Evolutionary conservation across 148 eudicot genomes (phyloP).

Genomic region (Nyssa sinensis): DNA sequence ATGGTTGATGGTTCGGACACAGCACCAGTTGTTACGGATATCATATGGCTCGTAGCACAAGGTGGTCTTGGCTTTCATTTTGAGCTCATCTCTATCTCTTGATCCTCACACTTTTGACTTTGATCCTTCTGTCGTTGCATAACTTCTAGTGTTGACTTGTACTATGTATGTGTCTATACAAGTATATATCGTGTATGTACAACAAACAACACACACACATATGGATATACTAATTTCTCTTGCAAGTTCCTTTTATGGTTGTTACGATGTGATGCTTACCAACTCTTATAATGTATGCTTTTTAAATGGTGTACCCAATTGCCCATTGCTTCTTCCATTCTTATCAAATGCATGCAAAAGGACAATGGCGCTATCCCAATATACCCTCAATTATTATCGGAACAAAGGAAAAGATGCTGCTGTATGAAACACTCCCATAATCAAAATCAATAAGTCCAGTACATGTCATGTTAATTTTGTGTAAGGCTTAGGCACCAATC

Average conservation of each 20-base stretch:
- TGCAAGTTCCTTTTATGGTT: neutral
- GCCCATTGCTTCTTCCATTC: neutral
- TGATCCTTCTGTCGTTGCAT: neutral
- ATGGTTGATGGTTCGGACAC: neutral
- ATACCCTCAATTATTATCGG: neutral
- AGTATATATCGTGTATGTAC: neutral
- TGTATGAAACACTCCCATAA: neutral
- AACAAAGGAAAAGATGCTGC: no score
- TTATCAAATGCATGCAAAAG: neutral
- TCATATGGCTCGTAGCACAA: slow-evolving; percentile 1
- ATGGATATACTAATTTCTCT: neutral
- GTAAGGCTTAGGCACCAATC: neutral
- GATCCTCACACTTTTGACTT: neutral
- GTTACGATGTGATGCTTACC: slow-evolving; percentile 1
- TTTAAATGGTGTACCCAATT: neutral
- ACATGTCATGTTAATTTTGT: neutral
- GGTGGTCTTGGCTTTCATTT: neutral
- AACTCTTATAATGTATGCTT: neutral
- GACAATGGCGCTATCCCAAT: neutral
- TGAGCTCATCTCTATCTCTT: neutral
- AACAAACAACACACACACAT: no score
- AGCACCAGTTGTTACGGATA: neutral
- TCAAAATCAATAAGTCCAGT: neutral
- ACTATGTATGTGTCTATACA: no score
- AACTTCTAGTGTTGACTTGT: neutral